These are phyloP conservation scores for Corylus americana DNA, from an alignment of 306 rosid species.

Conservation along the genomic window DNA sequence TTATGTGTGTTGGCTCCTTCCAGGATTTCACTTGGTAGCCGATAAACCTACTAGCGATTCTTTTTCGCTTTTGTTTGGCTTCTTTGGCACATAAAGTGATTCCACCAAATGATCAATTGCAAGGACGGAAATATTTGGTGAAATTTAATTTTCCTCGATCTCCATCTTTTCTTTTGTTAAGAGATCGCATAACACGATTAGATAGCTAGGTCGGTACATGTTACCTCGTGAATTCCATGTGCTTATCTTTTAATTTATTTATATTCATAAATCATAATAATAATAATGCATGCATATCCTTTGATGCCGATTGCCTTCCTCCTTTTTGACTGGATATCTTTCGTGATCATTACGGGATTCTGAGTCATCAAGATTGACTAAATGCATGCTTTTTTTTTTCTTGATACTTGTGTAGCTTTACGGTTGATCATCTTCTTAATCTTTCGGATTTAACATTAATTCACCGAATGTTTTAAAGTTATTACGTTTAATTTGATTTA, in stretches of 20 bases:
- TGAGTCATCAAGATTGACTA: conserved; percentile 24
- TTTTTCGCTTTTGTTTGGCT: conserved; percentile 45
- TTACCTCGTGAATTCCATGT: conserved; percentile 31
- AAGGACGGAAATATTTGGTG: conserved; percentile 3
- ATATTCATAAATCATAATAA: not conserved
- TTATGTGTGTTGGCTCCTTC: conserved; percentile 29
- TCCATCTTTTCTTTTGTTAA: conserved; percentile 2
- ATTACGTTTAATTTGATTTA: no score
- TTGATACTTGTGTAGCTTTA: conserved; percentile 3
- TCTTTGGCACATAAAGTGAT: conserved; percentile 38
- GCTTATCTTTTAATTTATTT: not conserved
- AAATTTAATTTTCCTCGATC: conserved; percentile 2
- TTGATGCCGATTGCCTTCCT: conserved; percentile 24
- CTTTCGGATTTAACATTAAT: not conserved
- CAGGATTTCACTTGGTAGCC: conserved; percentile 12
- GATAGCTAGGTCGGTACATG: conserved; percentile 24
- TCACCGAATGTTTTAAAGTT: not conserved
- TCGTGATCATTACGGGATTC: conserved; percentile 19
- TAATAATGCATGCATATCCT: not conserved
- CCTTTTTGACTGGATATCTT: conserved; percentile 39
- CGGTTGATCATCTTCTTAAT: not conserved
- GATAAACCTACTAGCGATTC: conserved; percentile 32
- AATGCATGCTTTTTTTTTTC: not conserved
- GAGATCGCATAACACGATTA: conserved; percentile 14
- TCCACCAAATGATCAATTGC: conserved; percentile 31